A percentile compares a stretch with the other conserved stretches of the same genome.
Evolutionary conservation across 257 asterid species (phyloP).

Genomic region (Solanum pimpinellifolium): DNA sequence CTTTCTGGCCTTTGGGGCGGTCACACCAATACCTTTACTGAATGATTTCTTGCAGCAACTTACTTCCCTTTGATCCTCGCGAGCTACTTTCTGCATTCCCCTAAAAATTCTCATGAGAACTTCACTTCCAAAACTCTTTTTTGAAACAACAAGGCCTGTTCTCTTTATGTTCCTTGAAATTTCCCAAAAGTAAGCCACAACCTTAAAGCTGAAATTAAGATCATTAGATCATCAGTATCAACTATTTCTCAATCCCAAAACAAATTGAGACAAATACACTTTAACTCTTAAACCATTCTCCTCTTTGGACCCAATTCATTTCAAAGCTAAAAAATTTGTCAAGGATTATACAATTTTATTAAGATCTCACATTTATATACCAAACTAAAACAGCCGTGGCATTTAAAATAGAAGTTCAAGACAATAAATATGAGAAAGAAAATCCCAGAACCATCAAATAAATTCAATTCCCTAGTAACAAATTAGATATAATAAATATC

Average conservation of each 20-base stretch:
- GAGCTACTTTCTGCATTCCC: constrained; percentile 94
- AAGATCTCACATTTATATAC: neutral
- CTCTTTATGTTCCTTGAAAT: constrained; percentile 36
- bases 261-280: neutral
- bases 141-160: constrained; percentile 45
- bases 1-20: constrained; percentile 85
- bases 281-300: neutral
- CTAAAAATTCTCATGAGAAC: constrained; percentile 99
- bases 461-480: neutral
- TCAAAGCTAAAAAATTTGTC: neutral
- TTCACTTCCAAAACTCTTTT: constrained; percentile 42
- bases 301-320: neutral
- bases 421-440: neutral
- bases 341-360: neutral
- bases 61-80: constrained; percentile 46
- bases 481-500: neutral
- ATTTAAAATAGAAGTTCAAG: neutral
- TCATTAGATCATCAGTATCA: constrained; percentile 11
- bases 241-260: neutral
- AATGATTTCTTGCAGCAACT: constrained; percentile 60
- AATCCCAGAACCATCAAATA: neutral
- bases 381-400: neutral
- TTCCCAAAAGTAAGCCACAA: constrained; percentile 25
- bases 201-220: constrained; percentile 16
- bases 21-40: constrained; percentile 70